Evolutionary conservation across 2,329 filamentous ascomycete genomes (phyloP), one percentile per base, ranked within the genome.

Genomic region (Fusarium pseudocircinatum): DNA sequence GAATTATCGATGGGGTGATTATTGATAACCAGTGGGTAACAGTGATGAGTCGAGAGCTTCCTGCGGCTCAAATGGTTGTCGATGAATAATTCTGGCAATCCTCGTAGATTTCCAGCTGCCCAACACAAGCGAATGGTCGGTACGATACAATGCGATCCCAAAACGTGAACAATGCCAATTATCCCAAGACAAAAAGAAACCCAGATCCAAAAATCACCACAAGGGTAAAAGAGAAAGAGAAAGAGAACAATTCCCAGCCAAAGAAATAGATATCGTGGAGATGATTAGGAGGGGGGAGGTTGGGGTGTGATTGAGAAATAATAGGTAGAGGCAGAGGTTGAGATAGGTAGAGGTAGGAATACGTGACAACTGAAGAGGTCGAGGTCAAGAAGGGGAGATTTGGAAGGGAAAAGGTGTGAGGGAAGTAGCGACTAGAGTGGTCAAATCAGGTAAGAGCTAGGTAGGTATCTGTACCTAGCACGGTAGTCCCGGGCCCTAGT

Each of bases 391-490:
- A 75, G 65, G 71, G 70, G 67, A 60, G 66, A 69, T 53, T 67
- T 30, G 28, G 64, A 54, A 62, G 30, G 53, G 62, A 65, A 65
- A 57, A 59, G 60, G 68, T 67, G 60, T 50, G 64, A 69, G 52
- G 54, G 71, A 69, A 67, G 68, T 60, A 70, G 54, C 54, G 53
- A 72, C 69, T 60, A 63, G 72, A 57, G 60, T 70, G 50, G 47
- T 46, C 69, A 52, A 69, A 74, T 74, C 72, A 72, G 72, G 72
- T 73, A 74, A 74, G 72, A 61, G 47, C 69, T 63, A 34, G 43
- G 72, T 75, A 74, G 65, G 72, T 74, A 75, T 72, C 72, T 74
- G 72, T 74, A 74, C 71, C 68, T 72, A 74, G 72, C 58, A 66
- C 68, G 72, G 68, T 72, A 74, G 68, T 69, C 72, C 72, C 59